A percentile compares a stretch with the other conserved stretches of the same genome.
Evolutionary conservation across 2,329 filamentous ascomycete species (phyloP).

Genomic region (Conoideocrella luteorostrata): DNA sequence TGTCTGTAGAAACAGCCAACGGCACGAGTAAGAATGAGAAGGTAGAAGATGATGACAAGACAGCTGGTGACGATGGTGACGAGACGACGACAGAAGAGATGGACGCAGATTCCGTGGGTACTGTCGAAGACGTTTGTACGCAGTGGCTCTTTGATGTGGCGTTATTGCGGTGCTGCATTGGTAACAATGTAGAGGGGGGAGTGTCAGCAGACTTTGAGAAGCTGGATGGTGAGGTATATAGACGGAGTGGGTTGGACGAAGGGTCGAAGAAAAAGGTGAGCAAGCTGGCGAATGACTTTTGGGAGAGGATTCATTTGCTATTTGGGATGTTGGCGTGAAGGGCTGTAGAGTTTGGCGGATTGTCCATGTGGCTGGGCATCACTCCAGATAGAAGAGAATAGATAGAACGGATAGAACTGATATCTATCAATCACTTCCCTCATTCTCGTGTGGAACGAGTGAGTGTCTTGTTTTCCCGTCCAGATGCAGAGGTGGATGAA

Average conservation of each 20-base stretch:
- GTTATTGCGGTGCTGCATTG: conserved; percentile 42
- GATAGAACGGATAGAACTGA: too few species aligned
- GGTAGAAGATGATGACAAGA: conserved; percentile 11
- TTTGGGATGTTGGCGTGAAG: conserved; percentile 66
- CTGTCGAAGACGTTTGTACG: conserved; percentile 39
- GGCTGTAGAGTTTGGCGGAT: too few species aligned
- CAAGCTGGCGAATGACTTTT: conserved; percentile 68
- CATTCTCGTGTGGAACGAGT: too few species aligned
- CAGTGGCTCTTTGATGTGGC: conserved; percentile 59
- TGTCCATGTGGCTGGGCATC: too few species aligned
- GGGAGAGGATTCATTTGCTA: conserved; percentile 72
- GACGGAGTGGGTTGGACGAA: conserved; percentile 42
- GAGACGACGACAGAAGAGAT: conserved; percentile 11
- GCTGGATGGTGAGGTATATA: conserved; percentile 40
- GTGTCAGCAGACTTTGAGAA: conserved; percentile 29
- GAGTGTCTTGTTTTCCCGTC: too few species aligned
- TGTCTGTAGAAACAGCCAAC: too few species aligned
- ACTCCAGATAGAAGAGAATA: too few species aligned
- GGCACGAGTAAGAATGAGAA: too few species aligned
- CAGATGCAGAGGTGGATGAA: neutral
- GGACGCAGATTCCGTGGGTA: conserved; percentile 17
- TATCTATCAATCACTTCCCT: too few species aligned
- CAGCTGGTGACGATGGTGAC: conserved; percentile 10
- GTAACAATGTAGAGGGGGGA: conserved; percentile 16
- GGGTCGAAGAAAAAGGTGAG: conserved; percentile 45